Conservation (phyloP, 2,329 filamentous ascomycete genomes). For the Colletotrichum acutatum region DNA sequence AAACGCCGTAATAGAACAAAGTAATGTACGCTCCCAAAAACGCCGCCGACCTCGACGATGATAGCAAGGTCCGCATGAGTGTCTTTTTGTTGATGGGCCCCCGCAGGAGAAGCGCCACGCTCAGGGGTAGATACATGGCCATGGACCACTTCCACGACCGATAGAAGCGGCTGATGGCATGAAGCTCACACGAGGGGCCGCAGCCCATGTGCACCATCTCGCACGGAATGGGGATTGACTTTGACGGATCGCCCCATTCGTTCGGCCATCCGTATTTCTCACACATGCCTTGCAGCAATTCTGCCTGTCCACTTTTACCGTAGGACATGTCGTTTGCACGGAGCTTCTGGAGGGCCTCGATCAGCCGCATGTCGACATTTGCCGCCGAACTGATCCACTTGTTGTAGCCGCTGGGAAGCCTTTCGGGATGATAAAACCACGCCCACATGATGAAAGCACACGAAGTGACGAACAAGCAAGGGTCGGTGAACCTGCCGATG, state of each 20-base stretch:
- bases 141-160: conserved; percentile 80
- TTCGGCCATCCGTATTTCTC: conserved; percentile 74
- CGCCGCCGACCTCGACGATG: conserved; percentile 76
- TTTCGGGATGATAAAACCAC: conserved; percentile 81
- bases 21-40: conserved; percentile 83
- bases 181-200: conserved; percentile 78
- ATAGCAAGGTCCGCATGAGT: conserved; percentile 60
- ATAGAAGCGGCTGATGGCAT: conserved; percentile 75
- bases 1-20: conserved; percentile 88
- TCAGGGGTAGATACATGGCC: conserved; percentile 81
- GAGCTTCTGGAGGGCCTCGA: conserved; percentile 77
- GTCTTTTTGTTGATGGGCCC: conserved; percentile 57
- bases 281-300: conserved; percentile 78
- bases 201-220: conserved; percentile 85
- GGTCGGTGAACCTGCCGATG: conserved; percentile 65
- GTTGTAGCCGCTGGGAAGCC: conserved; percentile 78
- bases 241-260: conserved; percentile 78
- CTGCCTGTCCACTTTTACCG: conserved; percentile 76
- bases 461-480: conserved; percentile 77
- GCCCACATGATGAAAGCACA: conserved; percentile 87
- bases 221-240: conserved; percentile 80
- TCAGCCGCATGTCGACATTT: conserved; percentile 77
- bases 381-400: conserved; percentile 86
- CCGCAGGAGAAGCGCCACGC: conserved; percentile 70
- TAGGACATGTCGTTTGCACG: conserved; percentile 74